Conservation (phyloP, 2,329 filamentous ascomycete genomes). For the Beauveria medogensis region DNA sequence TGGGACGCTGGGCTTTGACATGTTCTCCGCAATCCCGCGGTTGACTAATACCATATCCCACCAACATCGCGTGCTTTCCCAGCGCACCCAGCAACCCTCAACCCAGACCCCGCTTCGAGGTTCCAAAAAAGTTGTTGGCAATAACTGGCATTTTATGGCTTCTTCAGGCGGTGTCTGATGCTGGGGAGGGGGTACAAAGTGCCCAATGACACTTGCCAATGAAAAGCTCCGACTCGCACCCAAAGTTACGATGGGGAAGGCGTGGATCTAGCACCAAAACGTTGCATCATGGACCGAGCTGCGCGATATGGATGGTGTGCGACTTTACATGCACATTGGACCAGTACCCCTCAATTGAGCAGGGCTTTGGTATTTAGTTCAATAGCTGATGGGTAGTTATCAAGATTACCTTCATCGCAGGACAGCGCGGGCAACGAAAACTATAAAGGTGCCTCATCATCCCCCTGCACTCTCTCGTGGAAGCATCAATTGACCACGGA, state of each 20-base stretch:
- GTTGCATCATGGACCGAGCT: slow-evolving; percentile 1
- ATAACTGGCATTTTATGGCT: neutral
- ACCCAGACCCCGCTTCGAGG: neutral
- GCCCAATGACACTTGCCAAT: neutral
- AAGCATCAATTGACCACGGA: neutral
- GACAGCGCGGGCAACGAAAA: neutral
- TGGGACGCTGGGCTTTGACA: neutral
- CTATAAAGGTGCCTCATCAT: neutral
- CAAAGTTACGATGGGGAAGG: neutral
- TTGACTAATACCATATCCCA: slow-evolving; percentile 6
- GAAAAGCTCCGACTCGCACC: neutral
- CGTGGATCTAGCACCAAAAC: neutral
- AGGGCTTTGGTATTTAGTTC: neutral
- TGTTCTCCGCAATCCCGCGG: neutral
- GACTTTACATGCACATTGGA: neutral
- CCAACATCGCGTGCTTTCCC: neutral
- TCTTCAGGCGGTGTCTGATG: neutral
- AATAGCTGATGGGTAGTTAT: neutral
- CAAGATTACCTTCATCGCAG: neutral
- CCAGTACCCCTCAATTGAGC: neutral
- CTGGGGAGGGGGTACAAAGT: too few species aligned
- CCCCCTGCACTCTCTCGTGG: neutral
- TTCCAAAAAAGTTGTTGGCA: neutral
- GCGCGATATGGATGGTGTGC: neutral
- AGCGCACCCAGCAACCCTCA: neutral